Conservation (phyloP, 257 asterid genomes). For the Thymus mandschuricus region DNA sequence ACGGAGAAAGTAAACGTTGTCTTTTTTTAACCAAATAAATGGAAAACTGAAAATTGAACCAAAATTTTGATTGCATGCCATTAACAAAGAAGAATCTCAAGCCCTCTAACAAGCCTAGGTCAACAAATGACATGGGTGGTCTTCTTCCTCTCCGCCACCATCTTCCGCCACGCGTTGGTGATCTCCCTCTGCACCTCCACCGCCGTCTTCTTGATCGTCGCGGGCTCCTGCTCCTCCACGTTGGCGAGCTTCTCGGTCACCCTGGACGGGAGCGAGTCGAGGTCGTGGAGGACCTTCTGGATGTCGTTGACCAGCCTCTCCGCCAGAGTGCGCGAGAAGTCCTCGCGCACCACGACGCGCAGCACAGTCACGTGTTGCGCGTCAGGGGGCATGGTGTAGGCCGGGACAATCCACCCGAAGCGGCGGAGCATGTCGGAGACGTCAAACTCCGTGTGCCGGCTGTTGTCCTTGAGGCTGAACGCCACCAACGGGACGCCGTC, state of each 20-base stretch:
- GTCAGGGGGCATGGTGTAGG: conserved; percentile 89
- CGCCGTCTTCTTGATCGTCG: conserved; percentile 49
- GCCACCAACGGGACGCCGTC: conserved; percentile 77
- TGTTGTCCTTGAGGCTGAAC: conserved; percentile 68
- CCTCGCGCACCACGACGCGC: conserved; percentile 81
- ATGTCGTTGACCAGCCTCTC: conserved; percentile 77
- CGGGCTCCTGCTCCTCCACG: conserved; percentile 16
- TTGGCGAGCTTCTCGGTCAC: conserved; percentile 49
- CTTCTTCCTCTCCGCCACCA: conserved; percentile 79
- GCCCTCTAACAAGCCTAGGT: background rate
- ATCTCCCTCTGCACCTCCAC: conserved; percentile 69
- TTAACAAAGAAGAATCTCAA: no score
- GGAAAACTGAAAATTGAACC: no score
- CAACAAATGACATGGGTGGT: conserved; percentile 63
- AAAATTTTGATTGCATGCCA: no score
- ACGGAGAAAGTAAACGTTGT: no score
- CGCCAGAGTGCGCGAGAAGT: conserved; percentile 75
- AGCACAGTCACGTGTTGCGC: conserved; percentile 79
- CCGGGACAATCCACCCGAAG: conserved; percentile 86
- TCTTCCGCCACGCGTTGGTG: conserved; percentile 72
- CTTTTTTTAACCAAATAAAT: no score
- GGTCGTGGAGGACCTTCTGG: conserved; percentile 63
- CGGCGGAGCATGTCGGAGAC: conserved; percentile 72
- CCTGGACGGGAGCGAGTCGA: conserved; percentile 62
- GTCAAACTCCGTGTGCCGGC: conserved; percentile 74